Conservation (phyloP, 2,329 filamentous ascomycete species). For the Microcyclospora pomicola region DNA sequence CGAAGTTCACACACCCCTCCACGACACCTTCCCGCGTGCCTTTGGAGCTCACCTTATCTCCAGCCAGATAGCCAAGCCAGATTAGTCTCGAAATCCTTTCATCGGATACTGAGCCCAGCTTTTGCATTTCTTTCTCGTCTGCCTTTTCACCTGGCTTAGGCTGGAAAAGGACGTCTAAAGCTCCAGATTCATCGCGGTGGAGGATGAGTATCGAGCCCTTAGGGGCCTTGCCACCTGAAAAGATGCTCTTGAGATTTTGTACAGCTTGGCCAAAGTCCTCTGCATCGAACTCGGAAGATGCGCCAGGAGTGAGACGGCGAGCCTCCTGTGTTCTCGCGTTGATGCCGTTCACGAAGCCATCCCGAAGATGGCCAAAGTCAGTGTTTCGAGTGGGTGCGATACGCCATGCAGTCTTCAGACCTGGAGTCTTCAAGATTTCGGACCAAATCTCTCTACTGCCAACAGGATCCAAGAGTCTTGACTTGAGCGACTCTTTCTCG, state of each 20-base stretch:
- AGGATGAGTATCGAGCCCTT: conserved; percentile 70
- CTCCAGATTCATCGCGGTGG: conserved; percentile 50
- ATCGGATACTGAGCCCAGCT: conserved; percentile 59
- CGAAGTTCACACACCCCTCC: conserved; percentile 75
- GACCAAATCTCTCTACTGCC: conserved; percentile 64
- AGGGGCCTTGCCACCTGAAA: conserved; percentile 62
- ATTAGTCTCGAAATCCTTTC: conserved; percentile 67
- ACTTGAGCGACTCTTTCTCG: conserved; percentile 63
- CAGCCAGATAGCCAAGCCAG: conserved; percentile 83
- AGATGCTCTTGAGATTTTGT: conserved; percentile 65
- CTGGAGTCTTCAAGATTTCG: conserved; percentile 49
- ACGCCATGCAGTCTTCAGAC: conserved; percentile 64
- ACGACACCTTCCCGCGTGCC: conserved; percentile 67
- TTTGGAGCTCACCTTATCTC: conserved; percentile 76
- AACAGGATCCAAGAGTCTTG: conserved; percentile 53
- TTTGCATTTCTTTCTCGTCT: conserved; percentile 29
- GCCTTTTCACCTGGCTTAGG: conserved; percentile 29
- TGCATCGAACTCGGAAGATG: conserved; percentile 45
- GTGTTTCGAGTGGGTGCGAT: conserved; percentile 87
- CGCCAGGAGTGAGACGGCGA: conserved; percentile 25
- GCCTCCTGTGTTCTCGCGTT: conserved; percentile 53
- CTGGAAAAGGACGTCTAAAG: conserved; percentile 54
- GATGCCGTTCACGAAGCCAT: conserved; percentile 80
- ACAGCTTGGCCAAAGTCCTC: conserved; percentile 65
- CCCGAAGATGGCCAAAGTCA: conserved; percentile 81